Base-by-base conservation (phyloP, 2,329 filamentous ascomycete species). In the Claviceps purpurea region DNA sequence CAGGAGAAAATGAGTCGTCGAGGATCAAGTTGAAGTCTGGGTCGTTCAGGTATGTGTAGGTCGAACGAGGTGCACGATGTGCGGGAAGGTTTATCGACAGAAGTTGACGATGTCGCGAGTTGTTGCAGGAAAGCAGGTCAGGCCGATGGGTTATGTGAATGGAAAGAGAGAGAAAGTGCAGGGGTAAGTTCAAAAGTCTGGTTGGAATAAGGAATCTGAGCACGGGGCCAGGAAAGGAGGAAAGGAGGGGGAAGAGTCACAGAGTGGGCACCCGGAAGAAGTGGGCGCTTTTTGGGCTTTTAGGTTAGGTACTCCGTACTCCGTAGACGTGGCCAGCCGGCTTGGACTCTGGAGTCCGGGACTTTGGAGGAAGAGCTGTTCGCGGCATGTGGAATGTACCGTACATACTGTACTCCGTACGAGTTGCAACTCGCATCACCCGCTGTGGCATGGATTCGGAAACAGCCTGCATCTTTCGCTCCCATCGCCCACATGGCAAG, bases 131-230 rank as follows among this genome's bases (percentile, higher is more conserved):
- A 37, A 47, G 49, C 26, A 50, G 26, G 49, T 49, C 43, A 4
- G 39, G 46, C 45, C 20, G 45, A 40, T 50, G 42, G 50, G 34
- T 34, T 44, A 50, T 47, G 50, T 50, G 50, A 42, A 51, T 55
- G 53, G 53, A 53, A 53, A 41, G 48, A 50, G 48, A 49, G 48
- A 53, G 51, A 53, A 55, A 50, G 30, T 24, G 40, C 50, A 48
- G 53, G 50, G 50, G 38, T 50, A 3, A 24, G 34, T 50, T 42
- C 30, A 4, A 11, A 34, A 41, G 50, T 37, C 18, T 47, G 45
- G 45, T 34, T 42, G 53, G 49, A 44, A 46, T 50, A 26, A 34
- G 48, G 50, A 48, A 46, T 51, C 38, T 20, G 30, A 38, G 47
- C 51, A 50, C 48, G 48, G 52, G 52, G 49, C 37, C 26, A 38